Base-by-base conservation (phyloP, 306 rosid species). In the Potentilla sterilis region DNA sequence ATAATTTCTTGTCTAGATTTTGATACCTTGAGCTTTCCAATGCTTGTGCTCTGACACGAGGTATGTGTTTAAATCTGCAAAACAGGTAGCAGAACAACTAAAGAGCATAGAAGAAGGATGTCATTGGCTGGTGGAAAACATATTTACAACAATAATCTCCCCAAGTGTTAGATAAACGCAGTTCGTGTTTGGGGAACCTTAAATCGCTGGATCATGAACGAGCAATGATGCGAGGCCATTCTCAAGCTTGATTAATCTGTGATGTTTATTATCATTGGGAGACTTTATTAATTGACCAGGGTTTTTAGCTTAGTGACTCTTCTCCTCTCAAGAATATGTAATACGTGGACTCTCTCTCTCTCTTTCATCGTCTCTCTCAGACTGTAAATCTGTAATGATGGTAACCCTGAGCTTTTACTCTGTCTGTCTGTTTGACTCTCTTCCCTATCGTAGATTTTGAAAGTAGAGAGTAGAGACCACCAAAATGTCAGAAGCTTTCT, bases 161-260 rank as follows among this genome's bases (percentile, higher is more conserved):
- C 42, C 28, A 40, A 40, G 6, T 40, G 42, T 40, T 7, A 7
- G 6, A 40, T 4, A 40, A 6, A 4, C 4, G 42, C 42, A 40
- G 7, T 40, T 40, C 42, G 42, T 40, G 42, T 40, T 4, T 40
- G 42, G 42, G 42, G 42, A 40, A 40, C 7, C 7, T 5, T 82
- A 93, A 84, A 93, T 89, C 90, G 88, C 92, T 40, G 98, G 98
- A 80, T 93, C 98, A 63, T 94, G 98, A 81, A 94, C 89, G 35
- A 91, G 87, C 84, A 94, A 70, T 41, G 97, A 95, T 21, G 83
- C 87, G 75, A 94, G 92, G 49, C 98, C 95, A 58, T 94, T 91
- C 9, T 82, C 81, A 58, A 94, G 94, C 77, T 79, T 73, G 48
- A 90, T 42, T 12, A 91, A 75, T 63, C 97, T 84, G 87, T 94